Base-by-base conservation (phyloP, 2,329 filamentous ascomycete species). In the Clonostachys solani region DNA sequence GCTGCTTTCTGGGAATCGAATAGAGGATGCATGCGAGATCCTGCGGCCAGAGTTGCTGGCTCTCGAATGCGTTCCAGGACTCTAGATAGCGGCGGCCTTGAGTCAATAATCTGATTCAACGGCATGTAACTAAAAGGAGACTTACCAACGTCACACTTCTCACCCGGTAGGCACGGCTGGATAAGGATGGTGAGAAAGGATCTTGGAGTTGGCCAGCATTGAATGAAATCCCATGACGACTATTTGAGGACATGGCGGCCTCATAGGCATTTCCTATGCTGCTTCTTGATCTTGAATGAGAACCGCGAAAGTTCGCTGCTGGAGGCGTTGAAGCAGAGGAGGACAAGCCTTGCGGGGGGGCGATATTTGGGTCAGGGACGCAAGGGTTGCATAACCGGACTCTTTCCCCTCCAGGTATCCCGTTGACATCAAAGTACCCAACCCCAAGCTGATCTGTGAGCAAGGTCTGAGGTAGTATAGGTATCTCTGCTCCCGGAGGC, bases 381-480 rank as follows among this genome's bases (percentile, higher is more conserved):
- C 80, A 83, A 1, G 80, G 80, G 54, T 83, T 83, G 62, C 80
- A 83, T 12, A 83, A 72, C 44, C 80, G 68, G 43, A 83, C 80
- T 40, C 76, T 69, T 55, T 81, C 78, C 23, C 80, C 80, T 15
- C 80, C 79, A 5, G 73, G 69, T 19, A 77, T 63, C 33, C 61
- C 69, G 52, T 64, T 72, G 57, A 69, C 67, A 52, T 74, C 72
- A 41, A 68, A 59, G 58, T 69, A 68, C 50, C 68, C 58, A 42
- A 67, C 55, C 51, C 60, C 60, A 3, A 75, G 59, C 46, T 66
- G 58, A 51, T 73, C 63, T 51, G 65, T 63, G 54, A 72, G 57
- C 15, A 67, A 46, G 29, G 59, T 57, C 33, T 60, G 59, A 54
- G 67, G 56, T 38, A 5, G 15, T 50, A 67, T 54, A 51, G 63